phyloP scores from a whole-genome alignment of 352 stramenopile species.

The Blastocystis sp. region DNA sequence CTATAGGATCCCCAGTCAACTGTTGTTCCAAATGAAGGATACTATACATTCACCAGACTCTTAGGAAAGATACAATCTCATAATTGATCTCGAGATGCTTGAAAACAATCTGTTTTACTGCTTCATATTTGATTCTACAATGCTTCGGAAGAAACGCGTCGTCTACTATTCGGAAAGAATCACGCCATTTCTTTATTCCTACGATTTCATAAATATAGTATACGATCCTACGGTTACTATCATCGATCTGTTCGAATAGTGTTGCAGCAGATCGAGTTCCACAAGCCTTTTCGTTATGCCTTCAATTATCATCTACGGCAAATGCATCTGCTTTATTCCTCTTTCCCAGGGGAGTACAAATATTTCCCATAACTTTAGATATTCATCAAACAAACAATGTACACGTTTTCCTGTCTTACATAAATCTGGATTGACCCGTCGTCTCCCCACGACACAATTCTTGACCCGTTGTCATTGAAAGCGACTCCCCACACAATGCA shows the following conservation, averaged over 20 bases:
- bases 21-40: slow-evolving; percentile 16
- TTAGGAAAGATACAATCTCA: neutral
- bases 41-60: neutral
- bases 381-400: slow-evolving; percentile 27
- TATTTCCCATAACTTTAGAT: slow-evolving; percentile 19
- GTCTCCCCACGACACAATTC: slow-evolving; percentile 10
- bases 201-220: neutral
- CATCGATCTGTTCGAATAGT: slow-evolving; percentile 22
- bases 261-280: neutral
- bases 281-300: neutral
- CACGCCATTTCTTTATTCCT: slow-evolving; percentile 5
- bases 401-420: slow-evolving; percentile 2
- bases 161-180: neutral
- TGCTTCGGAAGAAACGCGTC: neutral
- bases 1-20: slow-evolving; percentile 5
- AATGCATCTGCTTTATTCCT: neutral
- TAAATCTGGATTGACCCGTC: slow-evolving; percentile 52
- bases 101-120: slow-evolving; percentile 4
- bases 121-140: slow-evolving; percentile 17
- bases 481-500: slow-evolving; percentile 26
- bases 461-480: neutral
- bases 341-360: neutral
- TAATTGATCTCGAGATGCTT: slow-evolving; percentile 48
- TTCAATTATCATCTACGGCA: neutral
- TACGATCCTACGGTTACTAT: neutral